Evolutionary conservation across 495 filamentous ascomycete genomes (phyloP).

Genomic region (Penicillium herquei): DNA sequence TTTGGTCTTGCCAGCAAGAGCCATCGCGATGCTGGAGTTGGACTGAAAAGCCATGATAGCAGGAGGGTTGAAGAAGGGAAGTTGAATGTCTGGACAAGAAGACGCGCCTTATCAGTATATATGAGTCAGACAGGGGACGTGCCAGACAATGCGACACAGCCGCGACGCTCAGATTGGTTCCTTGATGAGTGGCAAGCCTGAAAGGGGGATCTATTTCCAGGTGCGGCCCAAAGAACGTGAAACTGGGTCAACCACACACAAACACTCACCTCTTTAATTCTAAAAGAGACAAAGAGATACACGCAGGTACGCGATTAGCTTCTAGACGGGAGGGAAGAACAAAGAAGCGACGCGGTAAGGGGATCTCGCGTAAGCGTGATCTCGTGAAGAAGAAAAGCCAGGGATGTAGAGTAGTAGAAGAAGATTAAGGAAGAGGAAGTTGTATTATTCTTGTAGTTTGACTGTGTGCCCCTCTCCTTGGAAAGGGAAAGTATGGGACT

Average conservation of each 20-base stretch:
- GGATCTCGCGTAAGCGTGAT: constrained; percentile 11
- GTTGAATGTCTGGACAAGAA: constrained; percentile 9
- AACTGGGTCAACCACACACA: not conserved
- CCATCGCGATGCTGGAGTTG: constrained; percentile 60
- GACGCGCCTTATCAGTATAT: constrained; percentile 2
- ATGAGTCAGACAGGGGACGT: constrained; percentile 30
- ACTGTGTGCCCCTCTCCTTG: constrained; percentile 11
- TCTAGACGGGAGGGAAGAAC: constrained; percentile 14
- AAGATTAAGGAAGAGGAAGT: not conserved
- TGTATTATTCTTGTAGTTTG: too few relatives aligned
- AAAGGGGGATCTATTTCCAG: constrained; percentile 1
- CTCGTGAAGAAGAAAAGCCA: not conserved
- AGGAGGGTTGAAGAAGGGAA: constrained; percentile 2
- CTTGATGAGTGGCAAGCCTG: constrained; percentile 17
- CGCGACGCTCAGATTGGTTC: constrained; percentile 16
- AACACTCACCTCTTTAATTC: constrained; percentile 19
- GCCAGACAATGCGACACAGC: constrained; percentile 21
- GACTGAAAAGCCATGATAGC: constrained; percentile 51
- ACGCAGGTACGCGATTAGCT: constrained; percentile 8
- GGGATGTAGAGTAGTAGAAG: not conserved
- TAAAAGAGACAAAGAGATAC: constrained; percentile 16
- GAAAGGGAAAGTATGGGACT: constrained; percentile 21
- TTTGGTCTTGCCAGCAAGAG: constrained; percentile 61
- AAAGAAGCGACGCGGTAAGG: constrained; percentile 26
- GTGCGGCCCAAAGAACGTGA: not conserved